Base-by-base conservation (phyloP, 179 eudicot species). In the Drosera spatulata region DNA sequence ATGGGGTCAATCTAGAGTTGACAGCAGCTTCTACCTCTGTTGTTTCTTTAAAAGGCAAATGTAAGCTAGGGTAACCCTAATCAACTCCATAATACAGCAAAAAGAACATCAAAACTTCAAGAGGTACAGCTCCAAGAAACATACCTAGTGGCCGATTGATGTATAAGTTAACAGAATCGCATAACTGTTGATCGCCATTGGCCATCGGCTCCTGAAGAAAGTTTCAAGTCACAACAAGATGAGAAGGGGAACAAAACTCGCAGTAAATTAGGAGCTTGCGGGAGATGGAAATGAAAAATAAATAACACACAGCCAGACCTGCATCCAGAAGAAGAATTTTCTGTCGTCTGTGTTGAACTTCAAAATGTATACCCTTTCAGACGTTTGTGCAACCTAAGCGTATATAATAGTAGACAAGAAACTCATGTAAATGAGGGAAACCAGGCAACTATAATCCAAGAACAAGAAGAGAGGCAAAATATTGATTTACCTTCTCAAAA, bases 321-420 rank as follows among this genome's bases (percentile, higher is more conserved):
- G 99, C 91, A 94, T 90, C 99, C 95, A 94, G 63, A 86, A 90
- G 79, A 93, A 94, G 65, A 83, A 80, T 74, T 81, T 94, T 75
- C 97, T 80, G 68, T 87, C 88, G 71, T 94, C 95, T n/a, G 86
- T 77, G 66, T 71, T 86, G 71, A 94, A 94, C 85, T 94, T 94
- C 66, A 94, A 72, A 50, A 90, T 77, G 70, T 84, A 94, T n/a
- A 94, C 84, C 76, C 99, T 90, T 70, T 88, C 97, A 68, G 99
- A 73, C 61, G 99, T 69, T 77, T 90, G 99, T 12, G 73, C 80
- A 63, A 94, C 91, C 99, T 94, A 77, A 46, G 52, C n/a, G 55
- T 49, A 38, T 50, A 56, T 15, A 8, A 50, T 11, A 15, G 53
- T 10, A 7, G 13, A 8, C 53, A 8, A 50, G n/a, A 50, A 13